Conservation (phyloP, 75 land plant species). For the Cunninghamia lanceolata region DNA sequence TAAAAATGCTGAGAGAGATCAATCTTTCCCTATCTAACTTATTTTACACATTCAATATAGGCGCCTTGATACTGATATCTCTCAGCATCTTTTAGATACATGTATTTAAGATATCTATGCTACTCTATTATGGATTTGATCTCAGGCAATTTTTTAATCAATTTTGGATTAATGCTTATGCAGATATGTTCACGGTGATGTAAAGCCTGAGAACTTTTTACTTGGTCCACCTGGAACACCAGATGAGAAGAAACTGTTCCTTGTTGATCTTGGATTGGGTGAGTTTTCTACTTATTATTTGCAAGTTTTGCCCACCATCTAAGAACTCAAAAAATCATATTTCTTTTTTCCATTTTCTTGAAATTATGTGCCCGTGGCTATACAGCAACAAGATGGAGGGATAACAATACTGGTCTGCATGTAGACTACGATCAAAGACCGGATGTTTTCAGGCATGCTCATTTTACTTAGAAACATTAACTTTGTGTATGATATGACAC, state of each 20-base stretch:
- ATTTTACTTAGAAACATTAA: neutral
- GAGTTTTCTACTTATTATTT: constrained; percentile 1
- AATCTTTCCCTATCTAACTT: too few species aligned
- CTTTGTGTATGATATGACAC: constrained; percentile 3
- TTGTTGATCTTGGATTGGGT: constrained; percentile 96
- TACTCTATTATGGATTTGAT: too few species aligned
- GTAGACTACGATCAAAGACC: constrained; percentile 99
- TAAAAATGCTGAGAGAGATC: too few species aligned
- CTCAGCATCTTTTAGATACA: too few species aligned
- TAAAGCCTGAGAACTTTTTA: constrained; percentile 94
- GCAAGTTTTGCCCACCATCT: neutral
- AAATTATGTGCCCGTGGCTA: neutral
- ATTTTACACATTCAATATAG: too few species aligned
- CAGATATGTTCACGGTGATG: constrained; percentile 98
- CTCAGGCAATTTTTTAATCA: neutral
- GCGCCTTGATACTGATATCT: too few species aligned
- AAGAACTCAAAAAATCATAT: neutral
- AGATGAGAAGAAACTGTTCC: constrained; percentile 90
- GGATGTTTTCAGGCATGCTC: constrained; percentile 78
- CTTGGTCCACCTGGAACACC: constrained; percentile 90
- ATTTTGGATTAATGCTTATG: neutral
- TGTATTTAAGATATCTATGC: too few species aligned
- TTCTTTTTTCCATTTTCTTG: neutral
- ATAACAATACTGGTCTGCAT: constrained; percentile 61
- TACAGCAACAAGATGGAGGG: constrained; percentile 95